Conservation (phyloP, 2,329 filamentous ascomycete species). For the Periconia macrospinosa region DNA sequence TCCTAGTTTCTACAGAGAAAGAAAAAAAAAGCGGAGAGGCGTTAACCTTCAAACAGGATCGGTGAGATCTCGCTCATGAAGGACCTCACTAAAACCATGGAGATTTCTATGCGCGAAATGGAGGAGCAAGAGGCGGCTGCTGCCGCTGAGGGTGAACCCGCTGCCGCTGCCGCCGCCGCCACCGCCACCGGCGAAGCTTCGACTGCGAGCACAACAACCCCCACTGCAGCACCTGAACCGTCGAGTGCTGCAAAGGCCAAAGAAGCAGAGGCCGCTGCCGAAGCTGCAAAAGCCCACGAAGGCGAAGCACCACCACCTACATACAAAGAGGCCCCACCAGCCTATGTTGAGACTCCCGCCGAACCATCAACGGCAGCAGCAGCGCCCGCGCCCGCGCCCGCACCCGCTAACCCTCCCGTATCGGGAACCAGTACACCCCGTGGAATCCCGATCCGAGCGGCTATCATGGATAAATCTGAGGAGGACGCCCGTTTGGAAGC, state of each 20-base stretch:
- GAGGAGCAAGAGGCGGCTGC: conserved; percentile 67
- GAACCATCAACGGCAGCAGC: conserved; percentile 26
- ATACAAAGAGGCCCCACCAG: conserved; percentile 40
- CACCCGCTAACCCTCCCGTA: conserved; percentile 41
- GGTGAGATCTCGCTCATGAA: conserved; percentile 99
- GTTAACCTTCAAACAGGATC: conserved; percentile 57
- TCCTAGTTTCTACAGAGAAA: not conserved
- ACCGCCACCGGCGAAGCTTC: conserved; percentile 12
- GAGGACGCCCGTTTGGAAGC: conserved; percentile 70
- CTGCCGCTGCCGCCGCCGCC: conserved; percentile 20
- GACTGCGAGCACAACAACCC: conserved; percentile 6
- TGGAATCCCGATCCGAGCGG: conserved; percentile 75
- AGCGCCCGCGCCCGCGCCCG: conserved; percentile 15
- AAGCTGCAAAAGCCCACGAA: conserved; percentile 35
- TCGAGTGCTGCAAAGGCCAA: conserved; percentile 46
- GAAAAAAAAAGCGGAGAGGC: conserved; percentile 12
- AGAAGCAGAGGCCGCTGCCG: conserved; percentile 46
- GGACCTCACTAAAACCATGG: conserved; percentile 96
- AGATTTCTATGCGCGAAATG: conserved; percentile 84
- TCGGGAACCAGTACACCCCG: conserved; percentile 54
- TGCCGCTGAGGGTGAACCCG: conserved; percentile 43
- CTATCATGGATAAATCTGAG: conserved; percentile 85
- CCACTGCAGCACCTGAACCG: conserved; percentile 19
- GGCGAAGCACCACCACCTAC: conserved; percentile 42
- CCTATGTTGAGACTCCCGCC: conserved; percentile 51